These are phyloP conservation scores for Colletotrichum chrysophilum DNA, from an alignment of 2,329 filamentous ascomycete species.

Conservation along the genomic window DNA sequence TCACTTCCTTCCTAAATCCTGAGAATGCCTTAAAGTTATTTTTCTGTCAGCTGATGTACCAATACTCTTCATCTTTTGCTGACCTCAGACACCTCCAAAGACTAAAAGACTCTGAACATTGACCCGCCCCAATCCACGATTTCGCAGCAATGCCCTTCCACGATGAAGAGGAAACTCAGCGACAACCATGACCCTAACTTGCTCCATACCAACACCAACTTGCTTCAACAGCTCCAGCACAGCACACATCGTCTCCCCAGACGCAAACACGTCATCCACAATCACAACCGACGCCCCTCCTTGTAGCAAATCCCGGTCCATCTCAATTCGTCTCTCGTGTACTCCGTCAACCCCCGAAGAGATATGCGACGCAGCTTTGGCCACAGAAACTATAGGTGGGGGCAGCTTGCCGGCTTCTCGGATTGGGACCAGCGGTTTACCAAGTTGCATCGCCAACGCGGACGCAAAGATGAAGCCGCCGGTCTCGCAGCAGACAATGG, in stretches of 20 bases:
- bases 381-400: slow-evolving; percentile 55
- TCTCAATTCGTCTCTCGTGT: slow-evolving; percentile 50
- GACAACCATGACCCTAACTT: slow-evolving; percentile 55
- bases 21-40: too few species aligned
- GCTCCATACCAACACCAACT: slow-evolving; percentile 43
- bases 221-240: slow-evolving; percentile 52
- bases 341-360: slow-evolving; percentile 38
- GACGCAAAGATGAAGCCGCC: slow-evolving; percentile 63
- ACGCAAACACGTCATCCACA: slow-evolving; percentile 65
- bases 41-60: not conserved
- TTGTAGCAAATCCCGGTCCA: slow-evolving; percentile 47
- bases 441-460: slow-evolving; percentile 45
- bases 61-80: not conserved
- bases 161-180: slow-evolving; percentile 63
- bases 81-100: not conserved
- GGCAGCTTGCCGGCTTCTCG: slow-evolving; percentile 65
- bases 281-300: slow-evolving; percentile 52
- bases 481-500: slow-evolving; percentile 58
- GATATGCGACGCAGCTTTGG: slow-evolving; percentile 56
- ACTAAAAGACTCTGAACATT: slow-evolving; percentile 59
- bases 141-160: slow-evolving; percentile 51
- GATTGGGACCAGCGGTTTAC: slow-evolving; percentile 52
- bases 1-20: too few species aligned
- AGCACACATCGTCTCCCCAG: slow-evolving; percentile 58
- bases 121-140: slow-evolving; percentile 53